A percentile compares a stretch with the other conserved stretches of the same genome.
Conservation (phyloP, 768 basidiomycete genomes). For the Hemileccinum impolitum region DNA sequence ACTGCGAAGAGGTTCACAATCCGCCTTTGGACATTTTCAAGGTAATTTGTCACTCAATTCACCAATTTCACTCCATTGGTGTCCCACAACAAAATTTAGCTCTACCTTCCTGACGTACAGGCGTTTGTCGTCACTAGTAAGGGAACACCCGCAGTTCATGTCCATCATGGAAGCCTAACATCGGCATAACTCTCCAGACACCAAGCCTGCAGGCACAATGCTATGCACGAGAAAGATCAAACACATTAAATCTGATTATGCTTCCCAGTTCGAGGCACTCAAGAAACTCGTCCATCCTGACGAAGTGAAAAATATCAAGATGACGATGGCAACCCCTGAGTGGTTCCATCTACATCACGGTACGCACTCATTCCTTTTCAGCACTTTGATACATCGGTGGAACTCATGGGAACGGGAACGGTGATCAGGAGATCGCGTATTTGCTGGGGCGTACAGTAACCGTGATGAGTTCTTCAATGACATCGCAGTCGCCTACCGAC, state of each 20-base stretch:
- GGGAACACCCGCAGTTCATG: not conserved
- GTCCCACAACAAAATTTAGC: too few relatives aligned
- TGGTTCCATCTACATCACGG: conserved; percentile 73
- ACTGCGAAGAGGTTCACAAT: conserved; percentile 16
- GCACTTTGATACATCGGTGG: not conserved
- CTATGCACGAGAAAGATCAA: conserved; percentile 57
- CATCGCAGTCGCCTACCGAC: conserved; percentile 43
- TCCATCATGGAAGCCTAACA: too few relatives aligned
- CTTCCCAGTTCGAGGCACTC: conserved; percentile 59
- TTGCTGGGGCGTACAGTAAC: conserved; percentile 16
- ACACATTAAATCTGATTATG: conserved; percentile 58
- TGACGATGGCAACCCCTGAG: conserved; percentile 68
- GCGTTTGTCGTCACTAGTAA: conserved; percentile 20
- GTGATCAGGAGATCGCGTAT: conserved; percentile 20
- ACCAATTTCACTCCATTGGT: too few relatives aligned
- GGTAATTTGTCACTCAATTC: too few relatives aligned
- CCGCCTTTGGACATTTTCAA: conserved; percentile 27
- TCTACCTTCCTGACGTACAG: conserved; percentile 23
- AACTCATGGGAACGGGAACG: not conserved
- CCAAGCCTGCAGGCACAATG: conserved; percentile 19
- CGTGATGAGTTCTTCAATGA: conserved; percentile 47
- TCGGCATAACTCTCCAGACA: conserved; percentile 20
- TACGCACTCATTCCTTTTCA: conserved; percentile 14
- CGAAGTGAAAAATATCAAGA: conserved; percentile 65
- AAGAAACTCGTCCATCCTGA: conserved; percentile 55